A percentile compares a stretch with the other conserved stretches of the same genome.
phyloP scores from a whole-genome alignment of 108 stramenopile species.

The Schizochytrium sp. region DNA sequence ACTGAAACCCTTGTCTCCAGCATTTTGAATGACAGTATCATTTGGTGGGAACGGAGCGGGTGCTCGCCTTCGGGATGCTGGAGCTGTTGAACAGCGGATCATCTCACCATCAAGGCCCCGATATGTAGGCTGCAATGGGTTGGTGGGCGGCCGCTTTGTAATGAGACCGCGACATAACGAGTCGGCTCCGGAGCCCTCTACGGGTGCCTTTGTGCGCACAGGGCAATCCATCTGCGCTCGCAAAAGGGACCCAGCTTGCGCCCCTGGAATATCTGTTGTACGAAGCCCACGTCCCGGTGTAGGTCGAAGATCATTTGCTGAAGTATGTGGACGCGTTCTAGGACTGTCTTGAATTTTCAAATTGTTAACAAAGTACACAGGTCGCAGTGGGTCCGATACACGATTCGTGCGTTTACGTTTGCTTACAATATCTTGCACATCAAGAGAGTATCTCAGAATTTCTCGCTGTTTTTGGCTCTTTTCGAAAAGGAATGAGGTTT shows the following conservation, averaged over 20 bases:
- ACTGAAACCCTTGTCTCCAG: no score
- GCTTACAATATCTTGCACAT: conserved; percentile 49
- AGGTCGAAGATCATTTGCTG: not conserved
- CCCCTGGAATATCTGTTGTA: conserved; percentile 19
- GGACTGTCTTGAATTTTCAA: conserved; percentile 17
- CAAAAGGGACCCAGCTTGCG: conserved; percentile 14
- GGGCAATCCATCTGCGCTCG: not conserved
- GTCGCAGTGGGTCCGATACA: not conserved
- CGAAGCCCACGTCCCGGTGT: not conserved
- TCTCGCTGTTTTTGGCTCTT: conserved; percentile 1
- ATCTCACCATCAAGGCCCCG: conserved; percentile 15
- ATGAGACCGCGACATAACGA: not conserved
- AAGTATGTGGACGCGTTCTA: not conserved
- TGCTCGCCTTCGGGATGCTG: not conserved
- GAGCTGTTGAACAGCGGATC: conserved; percentile 6
- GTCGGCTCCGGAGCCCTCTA: conserved; percentile 29
- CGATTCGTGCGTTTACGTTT: conserved; percentile 1
- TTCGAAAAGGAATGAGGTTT: not conserved
- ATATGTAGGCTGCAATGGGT: conserved; percentile 28
- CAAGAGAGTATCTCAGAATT: conserved; percentile 18
- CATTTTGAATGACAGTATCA: no score
- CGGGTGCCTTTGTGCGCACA: not conserved
- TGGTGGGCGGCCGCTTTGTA: conserved; percentile 16
- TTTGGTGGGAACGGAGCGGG: not conserved
- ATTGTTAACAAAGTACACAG: conserved; percentile 29